Percentiles rank a stretch among this genome's conserved stretches.
phyloP scores from a whole-genome alignment of 2,329 filamentous ascomycete genomes.

The Talaromyces sp. region DNA sequence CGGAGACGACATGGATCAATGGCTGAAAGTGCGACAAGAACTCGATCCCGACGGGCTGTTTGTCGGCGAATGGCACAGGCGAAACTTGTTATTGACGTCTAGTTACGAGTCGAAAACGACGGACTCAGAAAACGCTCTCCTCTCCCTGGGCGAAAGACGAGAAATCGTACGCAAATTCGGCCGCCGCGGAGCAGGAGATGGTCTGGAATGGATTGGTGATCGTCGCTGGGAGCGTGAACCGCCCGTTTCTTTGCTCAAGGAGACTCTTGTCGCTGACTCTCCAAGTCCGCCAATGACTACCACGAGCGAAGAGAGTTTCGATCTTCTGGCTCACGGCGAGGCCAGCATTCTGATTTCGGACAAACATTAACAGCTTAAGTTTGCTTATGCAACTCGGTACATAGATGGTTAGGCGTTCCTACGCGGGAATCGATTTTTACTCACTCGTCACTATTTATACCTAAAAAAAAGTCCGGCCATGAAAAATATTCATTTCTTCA shows the following conservation, averaged over 20 bases:
- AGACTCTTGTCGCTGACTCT: constrained; percentile 12
- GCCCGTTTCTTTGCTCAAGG: not conserved
- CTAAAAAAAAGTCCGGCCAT: not conserved
- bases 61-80: constrained; percentile 82
- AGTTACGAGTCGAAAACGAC: constrained; percentile 20
- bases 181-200: constrained; percentile 35
- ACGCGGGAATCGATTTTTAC: not conserved
- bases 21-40: constrained; percentile 64
- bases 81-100: constrained; percentile 54
- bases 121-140: constrained; percentile 15
- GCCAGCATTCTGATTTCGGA: constrained; percentile 36
- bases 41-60: constrained; percentile 83
- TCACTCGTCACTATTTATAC: not conserved
- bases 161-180: constrained; percentile 28
- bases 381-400: not conserved
- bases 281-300: constrained; percentile 39
- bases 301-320: constrained; percentile 49
- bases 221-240: constrained; percentile 27
- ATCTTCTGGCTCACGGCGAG: constrained; percentile 43
- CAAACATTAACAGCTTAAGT: not conserved
- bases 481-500: not conserved
- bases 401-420: not conserved
- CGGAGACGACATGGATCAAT: constrained; percentile 63
- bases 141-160: constrained; percentile 45
- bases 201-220: constrained; percentile 42